phyloP scores from a whole-genome alignment of 345 rosid species.

The Firmiana major region DNA sequence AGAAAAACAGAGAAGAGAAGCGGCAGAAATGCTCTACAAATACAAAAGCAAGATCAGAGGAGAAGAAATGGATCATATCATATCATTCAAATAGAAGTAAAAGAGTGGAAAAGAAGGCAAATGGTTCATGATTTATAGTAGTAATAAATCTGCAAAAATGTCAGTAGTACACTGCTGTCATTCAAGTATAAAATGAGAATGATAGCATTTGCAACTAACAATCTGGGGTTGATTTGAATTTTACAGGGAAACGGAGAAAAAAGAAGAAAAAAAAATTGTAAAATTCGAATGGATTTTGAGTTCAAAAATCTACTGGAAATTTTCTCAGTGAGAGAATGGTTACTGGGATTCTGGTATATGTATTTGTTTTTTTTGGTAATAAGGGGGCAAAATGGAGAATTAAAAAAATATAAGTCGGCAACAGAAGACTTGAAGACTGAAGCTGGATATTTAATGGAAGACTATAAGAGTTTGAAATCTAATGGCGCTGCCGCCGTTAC shows the following conservation, averaged over 20 bases:
- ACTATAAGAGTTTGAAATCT: too few species aligned
- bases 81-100: not conserved
- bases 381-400: too few species aligned
- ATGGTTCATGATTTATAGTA: not conserved
- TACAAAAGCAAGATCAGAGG: not conserved
- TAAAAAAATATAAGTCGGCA: too few species aligned
- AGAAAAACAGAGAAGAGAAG: not conserved
- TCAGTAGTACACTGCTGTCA: not conserved
- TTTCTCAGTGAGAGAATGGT: too few species aligned
- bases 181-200: not conserved
- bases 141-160: not conserved
- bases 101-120: not conserved
- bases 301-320: not conserved
- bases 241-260: not conserved
- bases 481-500: too few species aligned
- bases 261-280: too few species aligned
- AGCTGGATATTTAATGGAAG: too few species aligned
- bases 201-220: constrained; percentile 1
- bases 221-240: not conserved
- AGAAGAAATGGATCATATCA: not conserved
- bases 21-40: not conserved
- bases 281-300: not conserved
- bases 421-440: too few species aligned
- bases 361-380: not conserved
- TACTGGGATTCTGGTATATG: not conserved